Evolutionary conservation across 2,329 filamentous ascomycete genomes (phyloP), one percentile per base, ranked within the genome.

Genomic region (Trichophyton schoenleinii): DNA sequence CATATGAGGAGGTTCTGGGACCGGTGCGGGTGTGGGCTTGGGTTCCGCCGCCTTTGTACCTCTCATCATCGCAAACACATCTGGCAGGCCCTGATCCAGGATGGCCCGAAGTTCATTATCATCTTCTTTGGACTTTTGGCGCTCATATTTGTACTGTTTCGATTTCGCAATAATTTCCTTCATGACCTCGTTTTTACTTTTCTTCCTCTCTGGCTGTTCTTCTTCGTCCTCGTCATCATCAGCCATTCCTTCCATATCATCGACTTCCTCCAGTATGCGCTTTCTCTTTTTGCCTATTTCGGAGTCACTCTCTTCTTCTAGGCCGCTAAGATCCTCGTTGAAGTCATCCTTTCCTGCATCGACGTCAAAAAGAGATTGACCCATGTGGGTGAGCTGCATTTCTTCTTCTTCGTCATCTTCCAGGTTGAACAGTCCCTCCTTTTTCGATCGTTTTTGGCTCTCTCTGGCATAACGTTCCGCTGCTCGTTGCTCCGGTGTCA

Each of bases 101-200:
- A 91, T 85, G 62, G 86, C 86, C 63, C 91, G 83, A 60, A 96
- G 74, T 66, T 96, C 92, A 58, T 95, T 90, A 67, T 99, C 94
- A 58, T 94, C 90, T 64, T 97, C 94, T 70, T 96, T 96, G 31
- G 85, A 84, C 63, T 89, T 86, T 74, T 99, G 94, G 46, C 94
- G 85, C 75, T 97, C 91, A 70, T 92, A 91, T 75, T 96, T 97
- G 81, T 96, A 83, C 64, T 89, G 80, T 72, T 99, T 99, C 0
- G 92, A 97, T 75, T 99, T 99, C 63, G 91, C 89, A 66, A 99
- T 96, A 64, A 99, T 82, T 74, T 99, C 95, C 69, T 96, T 88
- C 89, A 97, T 96, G 58, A 99, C 89, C 74, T 99, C 94, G 60
- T 94, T 88, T 76, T 96, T 97, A 2, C 87, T 87, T 78, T 96